Percentiles rank a stretch among this genome's conserved stretches.
Evolutionary conservation across 495 filamentous ascomycete species (phyloP).

Genomic region (Penicillium odoratum): DNA sequence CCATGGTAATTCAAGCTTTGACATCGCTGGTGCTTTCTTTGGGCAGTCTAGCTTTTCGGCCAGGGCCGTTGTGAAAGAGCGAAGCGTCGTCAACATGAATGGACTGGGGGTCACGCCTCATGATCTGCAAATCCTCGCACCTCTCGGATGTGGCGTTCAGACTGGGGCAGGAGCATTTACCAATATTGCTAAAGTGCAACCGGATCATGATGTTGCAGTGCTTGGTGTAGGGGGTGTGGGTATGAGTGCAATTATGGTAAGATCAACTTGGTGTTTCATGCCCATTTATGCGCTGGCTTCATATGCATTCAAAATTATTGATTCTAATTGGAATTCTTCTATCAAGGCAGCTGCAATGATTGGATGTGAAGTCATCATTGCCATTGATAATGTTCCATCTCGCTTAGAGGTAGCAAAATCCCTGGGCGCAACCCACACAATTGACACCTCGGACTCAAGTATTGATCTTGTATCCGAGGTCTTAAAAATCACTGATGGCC

Average conservation of each 20-base stretch:
- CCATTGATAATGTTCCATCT: slow-evolving; percentile 42
- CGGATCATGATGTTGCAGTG: slow-evolving; percentile 28
- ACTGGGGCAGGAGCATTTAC: slow-evolving; percentile 48
- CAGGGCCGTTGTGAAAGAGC: slow-evolving; percentile 35
- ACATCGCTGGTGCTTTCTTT: slow-evolving; percentile 43
- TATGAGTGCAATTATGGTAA: slow-evolving; percentile 36
- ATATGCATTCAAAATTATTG: no score
- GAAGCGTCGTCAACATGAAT: slow-evolving; percentile 29
- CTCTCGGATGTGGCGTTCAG: slow-evolving; percentile 50
- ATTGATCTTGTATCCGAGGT: no score
- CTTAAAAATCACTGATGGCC: no score
- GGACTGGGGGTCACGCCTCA: slow-evolving; percentile 24
- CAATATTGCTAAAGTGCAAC: slow-evolving; percentile 34
- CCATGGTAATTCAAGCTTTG: slow-evolving; percentile 19
- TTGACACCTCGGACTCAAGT: background rate
- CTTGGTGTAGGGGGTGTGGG: slow-evolving; percentile 48
- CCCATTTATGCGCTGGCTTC: no score
- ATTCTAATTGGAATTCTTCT: no score
- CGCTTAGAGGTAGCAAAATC: slow-evolving; percentile 41
- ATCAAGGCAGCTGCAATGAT: slow-evolving; percentile 16
- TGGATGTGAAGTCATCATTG: slow-evolving; percentile 35
- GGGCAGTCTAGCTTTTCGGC: slow-evolving; percentile 43
- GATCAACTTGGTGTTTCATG: no score
- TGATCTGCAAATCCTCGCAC: slow-evolving; percentile 22
- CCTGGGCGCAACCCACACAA: slow-evolving; percentile 44